Conservation (phyloP, 352 stramenopile species). For the Phytophthora melonis region DNA sequence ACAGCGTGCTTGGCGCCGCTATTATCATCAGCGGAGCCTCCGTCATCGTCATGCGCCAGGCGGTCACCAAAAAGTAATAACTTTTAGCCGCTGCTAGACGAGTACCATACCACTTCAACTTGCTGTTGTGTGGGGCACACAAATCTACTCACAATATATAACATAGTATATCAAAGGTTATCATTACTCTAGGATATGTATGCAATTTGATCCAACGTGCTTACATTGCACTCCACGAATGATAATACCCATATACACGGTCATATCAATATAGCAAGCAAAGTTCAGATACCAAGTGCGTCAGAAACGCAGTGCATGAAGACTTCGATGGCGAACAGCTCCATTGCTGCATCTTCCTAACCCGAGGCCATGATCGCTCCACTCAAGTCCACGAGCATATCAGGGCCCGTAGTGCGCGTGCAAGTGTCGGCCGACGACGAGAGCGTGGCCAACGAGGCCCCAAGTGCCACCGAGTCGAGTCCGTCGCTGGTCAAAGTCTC, state of each 20-base stretch:
- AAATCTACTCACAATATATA: background rate
- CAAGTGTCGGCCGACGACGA: constrained; percentile 20
- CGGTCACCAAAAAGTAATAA: constrained; percentile 4
- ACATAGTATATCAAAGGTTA: background rate
- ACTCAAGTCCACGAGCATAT: background rate
- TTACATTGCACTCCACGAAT: background rate
- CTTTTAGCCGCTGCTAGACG: no score
- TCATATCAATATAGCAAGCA: background rate
- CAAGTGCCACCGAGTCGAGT: constrained; percentile 15
- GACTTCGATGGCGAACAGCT: background rate
- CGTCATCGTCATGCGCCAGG: constrained; percentile 57
- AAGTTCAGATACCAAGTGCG: constrained; percentile 8
- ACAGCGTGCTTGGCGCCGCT: constrained; percentile 55
- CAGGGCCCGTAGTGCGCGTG: constrained; percentile 18
- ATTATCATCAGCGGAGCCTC: constrained; percentile 63
- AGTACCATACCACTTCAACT: constrained; percentile 3
- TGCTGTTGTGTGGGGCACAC: constrained; percentile 4
- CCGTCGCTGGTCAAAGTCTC: constrained; percentile 16
- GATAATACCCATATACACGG: background rate
- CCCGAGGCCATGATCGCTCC: constrained; percentile 22
- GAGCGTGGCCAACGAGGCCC: background rate
- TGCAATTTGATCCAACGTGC: background rate
- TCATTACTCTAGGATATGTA: background rate
- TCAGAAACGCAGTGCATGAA: constrained; percentile 6
- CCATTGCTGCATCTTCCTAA: constrained; percentile 11